phyloP scores from a whole-genome alignment of 805 yeast species.

The Ogataea methanolica region DNA sequence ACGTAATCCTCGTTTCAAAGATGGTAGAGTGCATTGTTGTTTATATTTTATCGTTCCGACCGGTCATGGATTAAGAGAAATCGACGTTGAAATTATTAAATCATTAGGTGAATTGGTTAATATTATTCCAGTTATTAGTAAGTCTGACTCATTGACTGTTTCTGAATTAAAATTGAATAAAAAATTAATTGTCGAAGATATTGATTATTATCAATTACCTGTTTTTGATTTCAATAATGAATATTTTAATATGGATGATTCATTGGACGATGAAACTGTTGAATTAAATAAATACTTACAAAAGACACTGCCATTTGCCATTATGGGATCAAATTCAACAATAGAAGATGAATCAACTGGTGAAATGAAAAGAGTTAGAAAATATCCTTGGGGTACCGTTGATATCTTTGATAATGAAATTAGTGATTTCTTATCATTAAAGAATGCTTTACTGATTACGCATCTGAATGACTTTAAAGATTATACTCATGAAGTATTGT shows the following conservation, averaged over 20 bases:
- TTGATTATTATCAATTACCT: conserved; percentile 65
- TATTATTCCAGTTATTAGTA: conserved; percentile 76
- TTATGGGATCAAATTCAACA: conserved; percentile 52
- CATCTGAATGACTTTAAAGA: conserved; percentile 88
- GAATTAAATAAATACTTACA: conserved; percentile 35
- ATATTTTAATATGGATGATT: conserved; percentile 31
- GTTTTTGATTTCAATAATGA: conserved; percentile 74
- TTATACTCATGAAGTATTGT: conserved; percentile 77
- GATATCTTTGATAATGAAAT: conserved; percentile 58
- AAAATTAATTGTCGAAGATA: conserved; percentile 69
- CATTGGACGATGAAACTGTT: conserved; percentile 26
- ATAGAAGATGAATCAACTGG: conserved; percentile 32
- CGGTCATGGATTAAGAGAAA: conserved; percentile 61
- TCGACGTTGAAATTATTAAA: conserved; percentile 71
- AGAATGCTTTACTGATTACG: conserved; percentile 74
- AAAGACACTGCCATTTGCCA: conserved; percentile 55
- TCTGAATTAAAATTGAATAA: conserved; percentile 71
- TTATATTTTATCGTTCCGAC: conserved; percentile 71
- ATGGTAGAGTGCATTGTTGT: conserved; percentile 76
- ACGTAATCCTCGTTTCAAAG: conserved; percentile 82
- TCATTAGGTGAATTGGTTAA: conserved; percentile 69
- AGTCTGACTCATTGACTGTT: conserved; percentile 73
- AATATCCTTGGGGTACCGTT: conserved; percentile 67
- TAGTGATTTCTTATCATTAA: conserved; percentile 75
- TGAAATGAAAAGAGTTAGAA: conserved; percentile 42